Base-by-base conservation (phyloP, 2,329 filamentous ascomycete genomes). In the Clonostachys rhizophaga region DNA sequence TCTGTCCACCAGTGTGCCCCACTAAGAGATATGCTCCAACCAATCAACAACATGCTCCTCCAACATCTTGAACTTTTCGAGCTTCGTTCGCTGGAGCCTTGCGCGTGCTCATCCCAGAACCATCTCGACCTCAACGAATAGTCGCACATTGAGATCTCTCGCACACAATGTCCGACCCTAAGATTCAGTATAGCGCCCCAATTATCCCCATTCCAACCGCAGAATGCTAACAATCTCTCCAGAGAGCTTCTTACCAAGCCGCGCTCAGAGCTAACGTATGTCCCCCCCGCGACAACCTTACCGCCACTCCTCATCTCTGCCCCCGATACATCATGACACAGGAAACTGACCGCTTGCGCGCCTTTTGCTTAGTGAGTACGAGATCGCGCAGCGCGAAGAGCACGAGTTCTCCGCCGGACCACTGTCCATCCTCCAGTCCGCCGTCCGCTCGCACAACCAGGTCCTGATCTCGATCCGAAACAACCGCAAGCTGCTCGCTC, bases 381-480 rank as follows among this genome's bases (percentile, higher is more conserved):
- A 96, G 70, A 87, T 96, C 57, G 84, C 87, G 46, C 84, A 91
- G 62, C 73, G 82, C 49, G 66, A 74, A 55, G 74, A 81, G 64
- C 75, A 81, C 60, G 78, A 81, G 59, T 79, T 80, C 59, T 70
- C 71, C 49, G 66, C 69, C 41, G 71, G 73, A 6, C 73, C 73
- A 43, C 69, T 97, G 42, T 96, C 91, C 6, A 94, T 99, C 61
- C 88, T 99, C 51, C 92, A 97, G 74, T 96, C 94, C 50, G 94
- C 94, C 54, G 94, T 96, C 49, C 89, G 91, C 66, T 89, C 87
- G 55, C 92, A 96, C 75, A 89, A 87, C 40, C 94, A 97, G 72
- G 92, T 99, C 52, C 83, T 99, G 55, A 96, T 99, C 64, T 96
- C 90, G 47, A 92, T 92, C 73, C 91, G 94, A 56, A 96, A 96